Evolutionary conservation across 2,329 filamentous ascomycete genomes (phyloP).

Genomic region (Didymella arachidicola): DNA sequence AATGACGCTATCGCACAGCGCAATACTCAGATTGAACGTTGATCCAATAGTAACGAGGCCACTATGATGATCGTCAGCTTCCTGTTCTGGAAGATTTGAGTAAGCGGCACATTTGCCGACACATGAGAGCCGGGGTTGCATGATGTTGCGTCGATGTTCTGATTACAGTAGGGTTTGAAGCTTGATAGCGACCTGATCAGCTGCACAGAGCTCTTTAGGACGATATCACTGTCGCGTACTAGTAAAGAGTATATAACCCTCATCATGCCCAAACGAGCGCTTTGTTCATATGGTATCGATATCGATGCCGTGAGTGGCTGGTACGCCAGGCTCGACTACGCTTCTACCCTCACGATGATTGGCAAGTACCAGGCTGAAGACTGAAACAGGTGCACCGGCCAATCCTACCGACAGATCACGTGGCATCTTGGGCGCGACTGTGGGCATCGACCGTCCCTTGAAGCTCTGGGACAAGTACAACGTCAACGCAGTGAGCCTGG

Average conservation of each 20-base stretch:
- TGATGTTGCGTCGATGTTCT: neutral
- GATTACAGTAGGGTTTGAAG: neutral
- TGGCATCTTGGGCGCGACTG: conserved; percentile 53
- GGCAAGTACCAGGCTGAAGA: conserved; percentile 49
- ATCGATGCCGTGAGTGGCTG: neutral
- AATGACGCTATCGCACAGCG: neutral
- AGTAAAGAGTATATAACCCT: neutral
- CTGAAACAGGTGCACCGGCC: conserved; percentile 45
- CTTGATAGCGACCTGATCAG: neutral
- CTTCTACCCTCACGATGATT: neutral
- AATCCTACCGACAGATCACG: conserved; percentile 53
- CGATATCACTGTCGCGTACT: neutral
- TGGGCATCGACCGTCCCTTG: conserved; percentile 52
- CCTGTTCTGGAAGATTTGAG: neutral
- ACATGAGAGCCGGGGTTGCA: neutral
- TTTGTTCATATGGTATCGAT: neutral
- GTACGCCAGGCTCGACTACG: neutral
- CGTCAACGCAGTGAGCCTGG: neutral
- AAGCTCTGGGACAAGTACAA: neutral
- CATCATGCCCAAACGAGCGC: neutral
- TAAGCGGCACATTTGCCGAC: neutral
- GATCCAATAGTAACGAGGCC: neutral
- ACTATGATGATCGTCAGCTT: neutral
- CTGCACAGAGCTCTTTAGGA: neutral
- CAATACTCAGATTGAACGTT: neutral